Conservation (phyloP, 2,329 filamentous ascomycete genomes). For the Fusarium napiforme region DNA sequence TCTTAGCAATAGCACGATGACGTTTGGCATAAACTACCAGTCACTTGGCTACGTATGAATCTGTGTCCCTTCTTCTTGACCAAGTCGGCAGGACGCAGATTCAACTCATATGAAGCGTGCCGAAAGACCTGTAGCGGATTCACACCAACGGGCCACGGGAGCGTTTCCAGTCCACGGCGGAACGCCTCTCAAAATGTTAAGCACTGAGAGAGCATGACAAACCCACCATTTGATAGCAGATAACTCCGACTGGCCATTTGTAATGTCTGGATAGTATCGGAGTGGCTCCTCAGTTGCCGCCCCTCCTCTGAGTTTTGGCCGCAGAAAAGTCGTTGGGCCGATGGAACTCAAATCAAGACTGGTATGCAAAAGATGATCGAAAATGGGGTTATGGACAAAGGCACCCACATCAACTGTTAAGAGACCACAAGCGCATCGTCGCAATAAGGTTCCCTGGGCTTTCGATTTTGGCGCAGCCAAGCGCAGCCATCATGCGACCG, state of each 20-base stretch:
- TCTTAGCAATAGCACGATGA: background rate
- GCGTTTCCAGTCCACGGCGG: background rate
- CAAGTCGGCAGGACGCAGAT: background rate
- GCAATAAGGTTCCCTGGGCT: slow-evolving; percentile 22
- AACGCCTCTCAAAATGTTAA: background rate
- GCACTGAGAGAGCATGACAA: background rate
- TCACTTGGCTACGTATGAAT: background rate
- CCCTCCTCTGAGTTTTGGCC: no score
- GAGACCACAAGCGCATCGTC: background rate
- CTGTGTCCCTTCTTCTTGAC: no score
- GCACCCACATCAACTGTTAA: background rate
- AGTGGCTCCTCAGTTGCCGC: background rate
- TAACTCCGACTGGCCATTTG: background rate
- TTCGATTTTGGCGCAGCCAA: background rate
- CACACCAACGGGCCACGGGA: background rate
- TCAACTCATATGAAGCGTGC: background rate
- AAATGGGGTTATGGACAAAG: background rate
- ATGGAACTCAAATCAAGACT: slow-evolving; percentile 24
- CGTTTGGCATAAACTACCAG: background rate
- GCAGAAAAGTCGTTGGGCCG: background rate
- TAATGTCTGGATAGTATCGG: background rate
- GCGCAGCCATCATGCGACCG: background rate
- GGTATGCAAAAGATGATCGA: slow-evolving; percentile 16
- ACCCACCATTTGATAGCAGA: background rate
- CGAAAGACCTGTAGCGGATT: background rate